Evolutionary conservation across 371 early-diverging fungal species (phyloP), one percentile per base, ranked within the genome.

Genomic region (Rhizopus microsporus): DNA sequence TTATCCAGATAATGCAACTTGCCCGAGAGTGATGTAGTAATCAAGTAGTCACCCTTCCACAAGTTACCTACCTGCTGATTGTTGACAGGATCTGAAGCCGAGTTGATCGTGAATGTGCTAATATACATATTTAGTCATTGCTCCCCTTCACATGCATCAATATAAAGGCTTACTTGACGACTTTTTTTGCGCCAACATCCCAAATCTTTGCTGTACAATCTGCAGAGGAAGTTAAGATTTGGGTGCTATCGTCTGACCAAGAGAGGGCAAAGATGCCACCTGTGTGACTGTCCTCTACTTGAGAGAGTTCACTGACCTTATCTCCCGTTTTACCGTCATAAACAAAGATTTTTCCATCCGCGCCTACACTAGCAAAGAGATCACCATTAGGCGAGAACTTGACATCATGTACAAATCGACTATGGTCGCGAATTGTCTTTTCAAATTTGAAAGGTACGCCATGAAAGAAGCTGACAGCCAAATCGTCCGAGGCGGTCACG

Each of bases 21-120:
- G 17, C 96, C 96, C 15, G 84, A 85, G 16, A 93, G 77, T 5
- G 96, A 93, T 42, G 93, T 70, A 51, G 88, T 84, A 46, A 97
- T 38, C 13, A 95, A 57, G 62, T 86, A 68, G 56, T 86, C 75
- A 30, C 85, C 89, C 44, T 82, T 83, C 97, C 97, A 97, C 66
- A 95, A 68, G 54, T 87, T 89, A 51, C 97, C 98, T n/a, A 98
- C 90, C 75, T 98, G 98, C 73, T 96, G 97, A 58, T 90, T 78
- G 16, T 85, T 87, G 29, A 85, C 51, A 8, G 65, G 34, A 5
- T 68, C 51, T 13, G 55, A 39, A 15, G 67, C 65, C 13, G 59
- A 60, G 15, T 76, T 55, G 39, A 82, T 63, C 29, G 80, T 70
- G 65, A 87, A 84, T 0, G 85, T 83, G 33, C 80, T 86, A 57